These are phyloP conservation scores for Tolypocladium album DNA, from an alignment of 2,329 filamentous ascomycete genomes.

Conservation along the genomic window DNA sequence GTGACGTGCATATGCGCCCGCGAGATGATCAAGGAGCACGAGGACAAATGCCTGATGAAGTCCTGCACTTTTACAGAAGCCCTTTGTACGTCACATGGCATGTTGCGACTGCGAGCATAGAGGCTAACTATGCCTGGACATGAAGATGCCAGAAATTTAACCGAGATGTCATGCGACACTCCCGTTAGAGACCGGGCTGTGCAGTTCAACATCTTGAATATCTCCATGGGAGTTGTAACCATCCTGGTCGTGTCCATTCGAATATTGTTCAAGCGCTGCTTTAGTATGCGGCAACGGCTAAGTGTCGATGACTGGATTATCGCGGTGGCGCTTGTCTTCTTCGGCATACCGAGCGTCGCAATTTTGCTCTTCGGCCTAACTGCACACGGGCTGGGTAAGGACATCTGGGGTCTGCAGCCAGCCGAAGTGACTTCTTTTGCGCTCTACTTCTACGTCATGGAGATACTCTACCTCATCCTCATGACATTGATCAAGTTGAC, in stretches of 20 bases:
- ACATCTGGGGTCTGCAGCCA: constrained; percentile 20
- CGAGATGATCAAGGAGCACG: neutral
- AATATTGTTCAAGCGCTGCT: constrained; percentile 13
- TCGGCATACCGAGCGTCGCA: constrained; percentile 10
- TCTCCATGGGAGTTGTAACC: constrained; percentile 8
- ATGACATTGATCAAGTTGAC: constrained; percentile 28
- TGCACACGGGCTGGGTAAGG: constrained; percentile 18
- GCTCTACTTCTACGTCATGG: constrained; percentile 19
- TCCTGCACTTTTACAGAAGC: neutral
- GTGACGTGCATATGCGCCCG: neutral
- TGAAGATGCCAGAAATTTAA: neutral
- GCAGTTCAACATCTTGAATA: constrained; percentile 1
- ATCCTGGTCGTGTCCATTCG: constrained; percentile 7
- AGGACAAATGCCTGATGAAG: neutral
- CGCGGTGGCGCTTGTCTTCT: constrained; percentile 7
- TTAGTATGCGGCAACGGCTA: constrained; percentile 17
- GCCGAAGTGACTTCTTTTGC: constrained; percentile 13
- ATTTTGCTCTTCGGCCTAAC: constrained; percentile 12
- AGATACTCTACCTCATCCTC: constrained; percentile 27
- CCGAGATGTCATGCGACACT: neutral
- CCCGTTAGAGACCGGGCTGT: neutral
- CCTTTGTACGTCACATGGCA: neutral
- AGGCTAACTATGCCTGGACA: neutral
- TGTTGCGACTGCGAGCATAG: too few relatives aligned
- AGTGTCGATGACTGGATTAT: constrained; percentile 19